phyloP scores from a whole-genome alignment of 495 filamentous ascomycete species.

The Astrothelium subdiscretum region DNA sequence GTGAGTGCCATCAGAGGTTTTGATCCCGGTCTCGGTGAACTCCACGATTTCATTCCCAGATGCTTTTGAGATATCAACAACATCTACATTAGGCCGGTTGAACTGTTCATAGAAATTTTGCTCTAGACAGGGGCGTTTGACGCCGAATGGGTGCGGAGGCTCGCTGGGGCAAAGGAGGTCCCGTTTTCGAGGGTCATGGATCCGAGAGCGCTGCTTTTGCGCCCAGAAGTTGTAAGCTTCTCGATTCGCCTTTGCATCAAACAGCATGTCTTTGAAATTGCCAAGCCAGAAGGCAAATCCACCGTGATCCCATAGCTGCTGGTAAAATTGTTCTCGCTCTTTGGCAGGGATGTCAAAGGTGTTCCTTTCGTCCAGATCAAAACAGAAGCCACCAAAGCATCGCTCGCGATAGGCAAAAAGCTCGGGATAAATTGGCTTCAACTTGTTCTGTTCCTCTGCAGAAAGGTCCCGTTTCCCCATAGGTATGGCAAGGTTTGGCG shows the following conservation, averaged over 20 bases:
- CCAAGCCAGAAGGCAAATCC: constrained; percentile 40
- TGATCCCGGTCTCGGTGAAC: constrained; percentile 36
- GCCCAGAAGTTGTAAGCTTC: constrained; percentile 47
- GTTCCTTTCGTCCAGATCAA: constrained; percentile 27
- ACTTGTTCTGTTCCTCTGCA: constrained; percentile 15
- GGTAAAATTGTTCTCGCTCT: constrained; percentile 34
- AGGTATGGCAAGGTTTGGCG: constrained; percentile 20
- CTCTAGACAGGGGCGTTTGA: constrained; percentile 45
- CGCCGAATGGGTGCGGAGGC: constrained; percentile 41
- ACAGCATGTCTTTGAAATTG: constrained; percentile 39
- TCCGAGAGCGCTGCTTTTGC: constrained; percentile 37
- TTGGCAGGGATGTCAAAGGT: constrained; percentile 37
- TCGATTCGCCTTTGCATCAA: constrained; percentile 34
- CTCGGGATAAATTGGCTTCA: constrained; percentile 9
- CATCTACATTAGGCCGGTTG: constrained; percentile 41
- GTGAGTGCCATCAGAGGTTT: constrained; percentile 26
- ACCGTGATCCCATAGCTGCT: constrained; percentile 37
- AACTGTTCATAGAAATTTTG: constrained; percentile 47
- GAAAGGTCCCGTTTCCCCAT: constrained; percentile 14
- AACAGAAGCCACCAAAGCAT: constrained; percentile 35
- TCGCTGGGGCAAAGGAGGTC: constrained; percentile 45
- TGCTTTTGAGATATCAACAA: constrained; percentile 35
- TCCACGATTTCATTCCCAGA: constrained; percentile 35
- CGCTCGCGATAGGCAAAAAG: constrained; percentile 21
- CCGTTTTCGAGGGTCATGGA: constrained; percentile 37